A percentile compares a stretch with the other conserved stretches of the same genome.
These are phyloP conservation scores for Peronospora farinosa DNA, from an alignment of 352 stramenopile genomes.

Conservation along the genomic window DNA sequence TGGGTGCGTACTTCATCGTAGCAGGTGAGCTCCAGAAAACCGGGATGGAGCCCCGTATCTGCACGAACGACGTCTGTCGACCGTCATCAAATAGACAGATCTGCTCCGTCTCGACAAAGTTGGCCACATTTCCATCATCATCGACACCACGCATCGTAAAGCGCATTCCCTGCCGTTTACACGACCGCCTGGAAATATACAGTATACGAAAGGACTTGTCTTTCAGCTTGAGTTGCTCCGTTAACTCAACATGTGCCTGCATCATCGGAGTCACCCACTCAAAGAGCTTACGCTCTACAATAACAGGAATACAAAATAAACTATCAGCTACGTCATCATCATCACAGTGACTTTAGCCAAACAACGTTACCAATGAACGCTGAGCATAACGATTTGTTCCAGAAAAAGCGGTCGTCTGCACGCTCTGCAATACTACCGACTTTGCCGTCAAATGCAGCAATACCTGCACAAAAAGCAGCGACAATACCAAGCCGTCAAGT, in stretches of 20 bases:
- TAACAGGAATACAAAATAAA: constrained; percentile 5
- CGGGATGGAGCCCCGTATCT: constrained; percentile 93
- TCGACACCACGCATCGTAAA: constrained; percentile 93
- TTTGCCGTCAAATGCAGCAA: constrained; percentile 45
- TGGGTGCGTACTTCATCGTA: constrained; percentile 91
- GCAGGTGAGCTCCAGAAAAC: constrained; percentile 88
- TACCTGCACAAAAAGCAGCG: constrained; percentile 27
- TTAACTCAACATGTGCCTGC: constrained; percentile 56
- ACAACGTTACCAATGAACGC: constrained; percentile 44
- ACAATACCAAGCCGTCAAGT: constrained; percentile 1
- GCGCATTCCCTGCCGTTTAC: constrained; percentile 80
- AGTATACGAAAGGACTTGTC: constrained; percentile 57
- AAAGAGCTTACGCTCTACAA: constrained; percentile 66
- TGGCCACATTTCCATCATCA: constrained; percentile 86
- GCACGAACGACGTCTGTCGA: constrained; percentile 52
- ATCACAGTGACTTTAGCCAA: neutral
- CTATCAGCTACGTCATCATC: neutral
- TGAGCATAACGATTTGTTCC: constrained; percentile 80
- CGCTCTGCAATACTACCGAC: constrained; percentile 51
- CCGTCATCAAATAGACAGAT: constrained; percentile 72
- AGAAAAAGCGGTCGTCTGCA: constrained; percentile 90
- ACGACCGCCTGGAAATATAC: constrained; percentile 69
- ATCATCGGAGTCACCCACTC: constrained; percentile 78
- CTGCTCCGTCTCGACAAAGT: constrained; percentile 95
- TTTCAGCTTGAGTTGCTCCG: constrained; percentile 39